Base-by-base conservation (phyloP, 768 basidiomycete species). In the Lyophyllum shimeji region DNA sequence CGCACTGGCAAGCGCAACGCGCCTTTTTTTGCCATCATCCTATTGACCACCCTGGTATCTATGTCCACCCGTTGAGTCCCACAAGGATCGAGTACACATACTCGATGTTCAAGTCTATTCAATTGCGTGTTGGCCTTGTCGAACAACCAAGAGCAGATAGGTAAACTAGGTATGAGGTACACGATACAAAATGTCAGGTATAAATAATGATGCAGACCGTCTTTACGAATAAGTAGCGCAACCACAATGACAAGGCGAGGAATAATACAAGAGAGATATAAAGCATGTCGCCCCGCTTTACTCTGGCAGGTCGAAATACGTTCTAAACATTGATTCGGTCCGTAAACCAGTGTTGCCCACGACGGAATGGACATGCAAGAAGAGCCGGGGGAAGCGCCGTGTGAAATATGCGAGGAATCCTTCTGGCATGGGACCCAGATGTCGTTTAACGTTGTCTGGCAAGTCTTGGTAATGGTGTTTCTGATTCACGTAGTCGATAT, bases 401-500 rank as follows among this genome's bases (percentile, higher is more conserved):
- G 96, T 98, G 68, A 98, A 99, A 71, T 98, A 99, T 1, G 80
- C 75, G 51, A 99, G 72, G 77, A 91, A 98, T 11, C 96, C 96
- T 58, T 89, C 87, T 0, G 97, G 97, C 80, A 98, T 88, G 12
- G 89, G 79, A 4, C 96, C 95, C 9, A 98, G 78, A 71, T 90
- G 85, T 40, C 89, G 84, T 66, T 92, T 95, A 51, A 93, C 92
- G 61, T 89, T 85, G 60, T 94, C 93, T 1, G 96, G 96, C 11
- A 99, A 74, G 71, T 99, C 97, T 73, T 98, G 96, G 67, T 96
- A 97, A 67, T 98, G 95, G 60, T 98, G 90, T 90, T 95, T 96
- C 95, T 95, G 63, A 20, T 48, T 7, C 8, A 8, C n/a, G 4
- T 18, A 17, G 18, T 15, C 45, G 21, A 52, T 11, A 34, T 7